A percentile compares a stretch with the other conserved stretches of the same genome.
phyloP scores from a whole-genome alignment of 306 rosid genomes.

The Fragaria ananassa region DNA sequence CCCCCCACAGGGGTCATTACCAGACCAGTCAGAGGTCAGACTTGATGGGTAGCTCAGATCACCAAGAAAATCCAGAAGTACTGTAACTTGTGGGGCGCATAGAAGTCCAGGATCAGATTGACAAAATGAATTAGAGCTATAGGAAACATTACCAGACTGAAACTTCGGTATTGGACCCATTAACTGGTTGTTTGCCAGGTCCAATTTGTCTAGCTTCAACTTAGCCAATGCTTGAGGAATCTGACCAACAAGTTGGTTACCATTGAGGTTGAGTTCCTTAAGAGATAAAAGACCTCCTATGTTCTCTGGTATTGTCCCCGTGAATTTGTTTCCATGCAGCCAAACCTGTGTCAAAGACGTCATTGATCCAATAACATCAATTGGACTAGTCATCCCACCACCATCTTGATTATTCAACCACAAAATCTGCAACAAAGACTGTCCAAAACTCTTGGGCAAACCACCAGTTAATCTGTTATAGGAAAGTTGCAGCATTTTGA shows the following conservation, averaged over 20 bases:
- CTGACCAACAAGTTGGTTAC: constrained; percentile 62
- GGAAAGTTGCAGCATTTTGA: constrained; percentile 57
- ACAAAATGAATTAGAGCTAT: constrained; percentile 55
- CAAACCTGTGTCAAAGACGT: constrained; percentile 53
- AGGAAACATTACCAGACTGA: constrained; percentile 46
- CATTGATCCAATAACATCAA: constrained; percentile 63
- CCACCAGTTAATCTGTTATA: constrained; percentile 47
- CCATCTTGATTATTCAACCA: constrained; percentile 79
- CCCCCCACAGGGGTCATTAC: constrained; percentile 65
- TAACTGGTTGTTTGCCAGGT: constrained; percentile 59
- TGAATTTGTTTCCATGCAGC: constrained; percentile 78
- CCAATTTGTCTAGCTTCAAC: constrained; percentile 59
- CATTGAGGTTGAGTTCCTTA: constrained; percentile 65
- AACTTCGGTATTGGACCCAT: constrained; percentile 80
- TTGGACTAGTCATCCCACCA: constrained; percentile 54
- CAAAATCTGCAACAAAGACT: constrained; percentile 60
- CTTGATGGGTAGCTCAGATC: constrained; percentile 52
- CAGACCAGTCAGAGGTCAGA: constrained; percentile 68
- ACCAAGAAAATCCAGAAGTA: constrained; percentile 59
- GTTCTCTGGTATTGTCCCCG: constrained; percentile 55
- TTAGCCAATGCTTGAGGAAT: constrained; percentile 54
- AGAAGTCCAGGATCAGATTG: constrained; percentile 49
- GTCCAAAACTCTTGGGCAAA: constrained; percentile 54
- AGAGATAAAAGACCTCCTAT: constrained; percentile 62
- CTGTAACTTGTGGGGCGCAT: constrained; percentile 55